Conservation (phyloP, 2,329 filamentous ascomycete genomes). For the Alternaria sp. region DNA sequence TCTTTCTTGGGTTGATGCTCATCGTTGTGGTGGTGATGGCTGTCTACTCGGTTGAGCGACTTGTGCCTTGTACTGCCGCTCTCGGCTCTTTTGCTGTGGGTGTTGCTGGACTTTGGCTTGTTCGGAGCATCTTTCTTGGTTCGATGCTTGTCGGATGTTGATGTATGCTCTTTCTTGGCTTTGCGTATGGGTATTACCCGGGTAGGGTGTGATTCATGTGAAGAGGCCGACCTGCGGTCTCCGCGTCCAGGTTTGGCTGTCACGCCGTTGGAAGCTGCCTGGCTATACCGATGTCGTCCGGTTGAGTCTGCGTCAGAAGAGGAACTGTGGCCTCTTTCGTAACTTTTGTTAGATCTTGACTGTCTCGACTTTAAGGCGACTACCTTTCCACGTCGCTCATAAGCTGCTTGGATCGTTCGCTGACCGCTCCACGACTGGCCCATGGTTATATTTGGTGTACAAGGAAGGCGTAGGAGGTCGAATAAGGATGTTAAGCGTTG, state of each 20-base stretch:
- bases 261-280: not conserved
- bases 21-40: not conserved
- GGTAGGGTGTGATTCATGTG: not conserved
- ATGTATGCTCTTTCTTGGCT: not conserved
- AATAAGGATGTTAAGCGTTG: not conserved
- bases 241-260: not conserved
- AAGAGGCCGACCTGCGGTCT: not conserved
- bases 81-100: not conserved
- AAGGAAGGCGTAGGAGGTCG: too few species aligned
- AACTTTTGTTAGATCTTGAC: not conserved
- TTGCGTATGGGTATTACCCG: not conserved
- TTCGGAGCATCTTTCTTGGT: not conserved
- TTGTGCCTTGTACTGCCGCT: not conserved
- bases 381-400: not conserved
- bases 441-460: not conserved
- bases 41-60: not conserved
- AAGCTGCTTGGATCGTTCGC: not conserved
- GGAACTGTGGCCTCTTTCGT: not conserved
- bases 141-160: not conserved
- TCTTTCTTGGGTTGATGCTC: not conserved
- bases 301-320: not conserved
- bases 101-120: not conserved
- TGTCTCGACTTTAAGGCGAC: not conserved
- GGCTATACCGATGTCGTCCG: not conserved
- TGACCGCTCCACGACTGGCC: constrained; percentile 12